Evolutionary conservation across 2,329 filamentous ascomycete species (phyloP).

Genomic region (Colletotrichum coccodes): DNA sequence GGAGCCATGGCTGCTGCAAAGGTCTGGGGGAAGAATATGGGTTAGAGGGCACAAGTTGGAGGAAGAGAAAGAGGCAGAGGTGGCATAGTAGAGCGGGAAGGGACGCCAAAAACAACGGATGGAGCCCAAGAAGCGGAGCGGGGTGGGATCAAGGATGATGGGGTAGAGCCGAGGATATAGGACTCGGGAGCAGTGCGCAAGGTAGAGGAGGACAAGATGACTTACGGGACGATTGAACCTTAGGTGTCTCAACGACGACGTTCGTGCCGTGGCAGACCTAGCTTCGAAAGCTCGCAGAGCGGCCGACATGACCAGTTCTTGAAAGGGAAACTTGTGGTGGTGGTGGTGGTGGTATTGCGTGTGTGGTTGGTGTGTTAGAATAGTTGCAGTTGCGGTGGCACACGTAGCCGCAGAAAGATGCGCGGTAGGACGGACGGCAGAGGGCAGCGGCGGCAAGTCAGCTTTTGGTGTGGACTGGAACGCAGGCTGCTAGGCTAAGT

Average conservation of each 20-base stretch:
- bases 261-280: constrained; percentile 32
- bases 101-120: constrained; percentile 1
- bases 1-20: constrained; percentile 60
- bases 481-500: constrained; percentile 19
- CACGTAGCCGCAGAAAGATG: constrained; percentile 31
- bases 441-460: background rate
- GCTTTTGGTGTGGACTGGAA: constrained; percentile 24
- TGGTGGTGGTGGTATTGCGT: background rate
- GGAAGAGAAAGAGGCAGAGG: background rate
- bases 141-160: constrained; percentile 17
- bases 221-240: constrained; percentile 23
- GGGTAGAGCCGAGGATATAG: constrained; percentile 10
- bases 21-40: constrained; percentile 4
- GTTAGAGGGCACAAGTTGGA: background rate
- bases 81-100: background rate
- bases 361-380: constrained; percentile 23
- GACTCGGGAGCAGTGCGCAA: background rate
- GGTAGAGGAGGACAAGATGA: background rate
- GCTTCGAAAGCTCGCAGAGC: constrained; percentile 34
- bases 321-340: constrained; percentile 10
- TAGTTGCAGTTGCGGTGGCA: constrained; percentile 22
- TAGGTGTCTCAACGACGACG: constrained; percentile 8
- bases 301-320: constrained; percentile 34
- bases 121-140: constrained; percentile 13
- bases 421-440: constrained; percentile 12